Evolutionary conservation across 2,329 filamentous ascomycete genomes (phyloP).

Genomic region (Tolypocladium capitatum): DNA sequence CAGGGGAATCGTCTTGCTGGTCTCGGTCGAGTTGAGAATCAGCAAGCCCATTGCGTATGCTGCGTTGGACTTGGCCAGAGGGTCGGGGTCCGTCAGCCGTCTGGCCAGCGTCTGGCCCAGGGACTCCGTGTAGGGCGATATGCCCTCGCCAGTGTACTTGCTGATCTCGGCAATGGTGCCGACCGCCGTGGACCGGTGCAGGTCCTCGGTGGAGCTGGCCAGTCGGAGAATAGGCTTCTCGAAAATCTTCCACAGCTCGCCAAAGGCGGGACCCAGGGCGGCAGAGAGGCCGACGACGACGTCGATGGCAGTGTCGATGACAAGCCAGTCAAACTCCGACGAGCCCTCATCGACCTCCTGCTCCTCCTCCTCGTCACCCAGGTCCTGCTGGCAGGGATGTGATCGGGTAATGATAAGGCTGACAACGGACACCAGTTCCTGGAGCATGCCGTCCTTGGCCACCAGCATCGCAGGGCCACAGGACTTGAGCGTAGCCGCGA

Average conservation of each 20-base stretch:
- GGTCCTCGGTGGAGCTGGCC: constrained; percentile 69
- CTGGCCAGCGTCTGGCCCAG: constrained; percentile 74
- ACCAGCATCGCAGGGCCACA: constrained; percentile 78
- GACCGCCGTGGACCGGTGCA: constrained; percentile 80
- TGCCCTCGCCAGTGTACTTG: constrained; percentile 67
- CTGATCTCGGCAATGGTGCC: constrained; percentile 87
- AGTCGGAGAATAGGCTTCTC: constrained; percentile 86
- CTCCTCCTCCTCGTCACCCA: constrained; percentile 68
- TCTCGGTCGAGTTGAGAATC: constrained; percentile 65
- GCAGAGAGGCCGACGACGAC: constrained; percentile 74
- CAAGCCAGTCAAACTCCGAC: constrained; percentile 95
- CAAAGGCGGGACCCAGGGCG: constrained; percentile 69
- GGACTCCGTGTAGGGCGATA: constrained; percentile 65
- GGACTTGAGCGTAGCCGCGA: constrained; percentile 79
- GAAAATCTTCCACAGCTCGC: constrained; percentile 88
- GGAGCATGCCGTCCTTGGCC: constrained; percentile 52
- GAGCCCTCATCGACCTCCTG: constrained; percentile 60
- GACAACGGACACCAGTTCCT: constrained; percentile 64
- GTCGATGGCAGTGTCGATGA: constrained; percentile 88
- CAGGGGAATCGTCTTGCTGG: constrained; percentile 54
- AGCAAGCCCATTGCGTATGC: constrained; percentile 84
- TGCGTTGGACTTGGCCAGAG: constrained; percentile 88
- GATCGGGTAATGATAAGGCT: constrained; percentile 73
- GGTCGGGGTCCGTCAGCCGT: constrained; percentile 77
- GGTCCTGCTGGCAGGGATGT: constrained; percentile 85